phyloP scores from a whole-genome alignment of 2,329 filamentous ascomycete species.

The Exophiala alcalophila region DNA sequence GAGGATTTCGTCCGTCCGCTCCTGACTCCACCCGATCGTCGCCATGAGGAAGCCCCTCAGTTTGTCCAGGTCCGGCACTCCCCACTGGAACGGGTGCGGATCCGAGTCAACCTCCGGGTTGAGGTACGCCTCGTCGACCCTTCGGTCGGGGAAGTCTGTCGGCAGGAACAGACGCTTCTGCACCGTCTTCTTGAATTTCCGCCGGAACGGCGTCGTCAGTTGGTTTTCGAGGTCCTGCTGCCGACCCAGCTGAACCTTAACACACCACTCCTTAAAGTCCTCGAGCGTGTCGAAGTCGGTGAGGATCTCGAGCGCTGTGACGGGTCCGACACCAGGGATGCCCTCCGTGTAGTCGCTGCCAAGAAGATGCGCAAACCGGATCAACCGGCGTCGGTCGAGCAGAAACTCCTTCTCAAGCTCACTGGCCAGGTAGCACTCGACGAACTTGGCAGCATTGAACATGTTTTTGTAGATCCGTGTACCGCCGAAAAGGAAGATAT shows the following conservation, averaged over 20 bases:
- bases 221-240: conserved; percentile 61
- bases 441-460: conserved; percentile 98
- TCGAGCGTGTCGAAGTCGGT: conserved; percentile 75
- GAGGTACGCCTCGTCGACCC: conserved; percentile 80
- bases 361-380: conserved; percentile 83
- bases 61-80: conserved; percentile 85
- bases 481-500: conserved; percentile 94
- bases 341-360: conserved; percentile 96
- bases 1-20: conserved; percentile 90
- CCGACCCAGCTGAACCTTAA: conserved; percentile 66
- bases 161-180: conserved; percentile 80
- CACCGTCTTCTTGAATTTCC: conserved; percentile 80
- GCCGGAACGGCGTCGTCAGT: conserved; percentile 63
- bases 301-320: conserved; percentile 90
- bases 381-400: conserved; percentile 80
- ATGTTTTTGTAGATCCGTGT: conserved; percentile 99
- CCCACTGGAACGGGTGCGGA: conserved; percentile 85
- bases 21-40: conserved; percentile 88
- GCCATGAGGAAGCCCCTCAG: conserved; percentile 80
- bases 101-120: conserved; percentile 80
- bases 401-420: conserved; percentile 90
- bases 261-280: conserved; percentile 88
- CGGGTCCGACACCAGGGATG: conserved; percentile 83
- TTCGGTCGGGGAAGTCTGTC: conserved; percentile 69
- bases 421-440: conserved; percentile 84